Conservation (phyloP, 2,329 filamentous ascomycete genomes). For the Sordariomycetes sp. region DNA sequence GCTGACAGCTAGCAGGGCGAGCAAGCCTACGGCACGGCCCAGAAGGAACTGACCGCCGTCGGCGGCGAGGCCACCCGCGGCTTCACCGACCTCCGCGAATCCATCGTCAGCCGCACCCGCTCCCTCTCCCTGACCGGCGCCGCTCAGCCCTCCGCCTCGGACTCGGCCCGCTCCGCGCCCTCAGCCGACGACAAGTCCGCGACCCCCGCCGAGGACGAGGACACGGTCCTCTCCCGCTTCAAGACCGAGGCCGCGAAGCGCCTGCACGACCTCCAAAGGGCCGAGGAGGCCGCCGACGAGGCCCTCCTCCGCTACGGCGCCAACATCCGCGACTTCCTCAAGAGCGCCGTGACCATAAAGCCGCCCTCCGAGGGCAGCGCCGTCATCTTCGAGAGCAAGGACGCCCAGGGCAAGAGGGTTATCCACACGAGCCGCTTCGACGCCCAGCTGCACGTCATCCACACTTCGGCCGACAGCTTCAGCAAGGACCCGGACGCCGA, state of each 20-base stretch:
- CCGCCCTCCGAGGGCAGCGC: slow-evolving; percentile 53
- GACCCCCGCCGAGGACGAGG: slow-evolving; percentile 39
- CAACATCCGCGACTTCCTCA: slow-evolving; percentile 80
- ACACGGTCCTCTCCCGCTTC: slow-evolving; percentile 66
- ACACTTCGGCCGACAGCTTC: slow-evolving; percentile 75
- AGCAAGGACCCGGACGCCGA: slow-evolving; percentile 66
- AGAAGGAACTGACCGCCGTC: slow-evolving; percentile 72
- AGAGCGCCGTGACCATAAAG: slow-evolving; percentile 81
- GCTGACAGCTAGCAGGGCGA: slow-evolving; percentile 48
- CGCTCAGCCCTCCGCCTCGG: slow-evolving; percentile 14
- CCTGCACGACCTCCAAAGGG: slow-evolving; percentile 78
- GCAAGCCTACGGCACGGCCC: slow-evolving; percentile 71
- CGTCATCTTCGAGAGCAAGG: slow-evolving; percentile 88
- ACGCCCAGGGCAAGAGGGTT: slow-evolving; percentile 78
- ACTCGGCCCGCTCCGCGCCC: slow-evolving; percentile 12
- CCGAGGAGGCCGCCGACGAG: slow-evolving; percentile 93
- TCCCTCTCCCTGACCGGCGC: slow-evolving; percentile 54
- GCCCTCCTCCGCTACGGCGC: slow-evolving; percentile 84
- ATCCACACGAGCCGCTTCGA: slow-evolving; percentile 93
- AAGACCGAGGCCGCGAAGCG: slow-evolving; percentile 69
- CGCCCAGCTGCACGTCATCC: slow-evolving; percentile 90
- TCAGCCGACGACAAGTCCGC: slow-evolving; percentile 26
- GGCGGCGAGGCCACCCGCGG: slow-evolving; percentile 75
- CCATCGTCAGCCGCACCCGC: slow-evolving; percentile 62
- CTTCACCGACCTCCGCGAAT: slow-evolving; percentile 57